Base-by-base conservation (phyloP, 306 rosid species). In the Medicago truncatula region DNA sequence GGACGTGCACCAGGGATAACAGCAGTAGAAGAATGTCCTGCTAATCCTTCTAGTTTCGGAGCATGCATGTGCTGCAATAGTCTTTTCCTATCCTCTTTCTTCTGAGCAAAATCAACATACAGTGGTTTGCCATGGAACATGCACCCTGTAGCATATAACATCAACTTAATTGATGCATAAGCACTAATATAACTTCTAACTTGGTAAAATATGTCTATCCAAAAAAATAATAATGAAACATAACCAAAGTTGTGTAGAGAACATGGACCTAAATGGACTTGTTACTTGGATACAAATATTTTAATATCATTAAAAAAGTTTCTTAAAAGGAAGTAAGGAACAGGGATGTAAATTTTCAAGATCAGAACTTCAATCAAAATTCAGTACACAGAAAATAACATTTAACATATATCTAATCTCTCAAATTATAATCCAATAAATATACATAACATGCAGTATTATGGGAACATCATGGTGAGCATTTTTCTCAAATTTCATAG, bases 101-200 rank as follows among this genome's bases (percentile, higher is more conserved):
- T 89, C 76, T 93, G 97, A 81, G 98, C 98, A 36, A 88, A 80
- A 62, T 93, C 90, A 76, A 89, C 95, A 78, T 91, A 91, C 31
- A 93, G 73, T 61, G 97, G 92, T 89, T 93, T 91, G 36, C 87
- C 72, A 74, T 89, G 92, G 77, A 93, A 84, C 93, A 91, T 89
- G 78, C 62, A 76, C 52, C 97, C 97, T 93, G 87, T 67, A 57
- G 67, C 56, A 78, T 69, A 71, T 41, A 70, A 76, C 31, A 76
- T 73, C 78, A 77, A 25, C 60, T 36, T 61, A 41, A 73, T 23
- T 57, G 15, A 50, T 40, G 43, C 71, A 67, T 21, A 71, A 71
- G 53, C 7, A 47, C 53, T 46, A 47, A 14, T 15, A 47, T 54
- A 20, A 56, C 28, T 23, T 20, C 11, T 56, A 56, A 17, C 5